Base-by-base conservation (phyloP, 2,329 filamentous ascomycete species). In the Pyricularia grisea region DNA sequence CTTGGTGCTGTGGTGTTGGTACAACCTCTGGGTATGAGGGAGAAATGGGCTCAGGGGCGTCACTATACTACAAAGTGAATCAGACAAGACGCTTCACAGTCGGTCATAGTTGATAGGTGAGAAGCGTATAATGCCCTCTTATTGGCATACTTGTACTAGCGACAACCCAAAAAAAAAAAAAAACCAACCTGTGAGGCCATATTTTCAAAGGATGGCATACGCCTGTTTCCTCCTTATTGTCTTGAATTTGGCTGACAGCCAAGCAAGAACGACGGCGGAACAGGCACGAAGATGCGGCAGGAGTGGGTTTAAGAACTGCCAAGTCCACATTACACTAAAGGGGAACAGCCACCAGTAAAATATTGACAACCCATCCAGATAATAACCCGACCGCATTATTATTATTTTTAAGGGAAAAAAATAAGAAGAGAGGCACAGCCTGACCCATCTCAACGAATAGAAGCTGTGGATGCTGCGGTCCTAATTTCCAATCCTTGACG, bases 21-120 rank as follows among this genome's bases (percentile, higher is more conserved):
- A 67, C 33, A 9, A 30, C 65, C 23, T 70, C 68, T 50, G 70
- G 70, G 58, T 68, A 71, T 14, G 67, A 23, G 33, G 66, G 67
- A 25, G 64, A 28, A 31, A 68, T 60, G 11, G 69, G 55, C 58
- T 71, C 70, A 11, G 67, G 70, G 23, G 66, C 69, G 17, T 70
- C 68, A n/a, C 68, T 63, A 28, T 28, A 63, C 60, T 63, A 20
- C 23, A 28, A 30, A 30, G 42, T 7, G 27, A 28, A 28, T 63
- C 60, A 63, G 60, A 63, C 9, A 12, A 23, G 3, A 17, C 25
- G 11, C 25, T 17, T 61, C 58, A 58, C 17, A 61, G 58, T 27
- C 58, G 58, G 58, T 3, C 17, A 27, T 27, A 27, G 58, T 50
- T 7, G 20, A 50, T 9, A n/a, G 20, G 42, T 50, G 10, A 50